Base-by-base conservation (phyloP, 1,284 basidiomycete species). In the Malassezia arunalokei region DNA sequence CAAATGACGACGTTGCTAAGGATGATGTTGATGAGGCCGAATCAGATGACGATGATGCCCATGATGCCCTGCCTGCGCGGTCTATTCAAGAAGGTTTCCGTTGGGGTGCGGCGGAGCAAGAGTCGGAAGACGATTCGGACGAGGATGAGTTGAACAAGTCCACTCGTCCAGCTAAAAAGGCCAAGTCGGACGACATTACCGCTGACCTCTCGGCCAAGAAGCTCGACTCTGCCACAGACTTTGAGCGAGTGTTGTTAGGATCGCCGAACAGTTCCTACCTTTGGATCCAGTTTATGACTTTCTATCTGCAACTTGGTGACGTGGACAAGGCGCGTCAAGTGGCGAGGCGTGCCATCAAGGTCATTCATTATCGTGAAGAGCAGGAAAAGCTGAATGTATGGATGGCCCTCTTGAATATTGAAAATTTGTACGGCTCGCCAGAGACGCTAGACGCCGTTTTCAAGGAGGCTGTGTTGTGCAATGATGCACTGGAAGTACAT, bases 261-360 rank as follows among this genome's bases (percentile, higher is more conserved):
- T 92, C 91, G 0, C 94, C 94, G 4, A 90, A 95, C 74, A 95
- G 89, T 11, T 98, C 95, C 0, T 95, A 85, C 76, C 79, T 98
- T 38, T 99, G 94, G 94, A 85, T 99, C 57, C 92, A 95, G 74
- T 98, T 92, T 75, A 96, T 99, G 88, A 92, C 91, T 5, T 94
- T 96, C 81, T 87, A 92, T 62, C 78, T 98, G 5, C 88, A 91
- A 63, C 81, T 98, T 12, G 89, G 90, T 40, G 92, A 99, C 75
- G 79, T 96, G 40, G 89, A 91, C 64, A 90, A 90, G 75, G 94
- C 92, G 12, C 82, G 91, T 33, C 82, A 85, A 68, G 84, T 91
- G 43, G 92, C 83, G 14, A 80, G 81, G 48, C 82, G 88, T 29
- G 94, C 91, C 4, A 94, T 56, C 79, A 83, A 66, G 84, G 84